Conservation (phyloP, 768 basidiomycete genomes). For the Cantharellus anzutake region DNA sequence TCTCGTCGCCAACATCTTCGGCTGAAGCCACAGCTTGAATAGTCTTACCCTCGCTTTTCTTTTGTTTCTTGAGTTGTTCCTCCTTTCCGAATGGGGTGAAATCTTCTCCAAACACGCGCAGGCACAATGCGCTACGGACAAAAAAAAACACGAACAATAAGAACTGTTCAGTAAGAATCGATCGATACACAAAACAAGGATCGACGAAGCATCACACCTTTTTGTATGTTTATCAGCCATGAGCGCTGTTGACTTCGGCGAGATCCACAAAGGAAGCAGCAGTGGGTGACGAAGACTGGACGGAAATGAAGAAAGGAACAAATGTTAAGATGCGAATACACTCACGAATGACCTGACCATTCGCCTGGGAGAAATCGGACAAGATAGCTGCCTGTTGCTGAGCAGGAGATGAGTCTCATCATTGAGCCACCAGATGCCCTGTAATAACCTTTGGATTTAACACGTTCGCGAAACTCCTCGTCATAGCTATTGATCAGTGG, state of each 20-base stretch:
- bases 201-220: slow-evolving; percentile 32
- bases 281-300: slow-evolving; percentile 57
- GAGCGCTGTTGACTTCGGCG: slow-evolving; percentile 63
- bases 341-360: slow-evolving; percentile 36
- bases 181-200: not conserved
- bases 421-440: slow-evolving; percentile 1
- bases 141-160: not conserved
- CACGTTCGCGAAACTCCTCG: slow-evolving; percentile 34
- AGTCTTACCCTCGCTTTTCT: not conserved
- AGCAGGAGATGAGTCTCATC: not conserved
- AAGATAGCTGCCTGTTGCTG: slow-evolving; percentile 42
- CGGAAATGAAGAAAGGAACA: slow-evolving; percentile 2
- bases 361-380: slow-evolving; percentile 43
- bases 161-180: not conserved
- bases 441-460: slow-evolving; percentile 36
- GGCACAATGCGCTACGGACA: slow-evolving; percentile 52
- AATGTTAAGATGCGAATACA: slow-evolving; percentile 3
- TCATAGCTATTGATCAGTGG: slow-evolving; percentile 49
- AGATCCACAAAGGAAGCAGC: slow-evolving; percentile 91
- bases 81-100: slow-evolving; percentile 24
- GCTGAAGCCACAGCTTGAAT: not conserved
- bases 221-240: slow-evolving; percentile 98
- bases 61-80: not conserved
- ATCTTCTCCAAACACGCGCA: slow-evolving; percentile 70
- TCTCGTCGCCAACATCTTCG: not conserved